A percentile compares a stretch with the other conserved stretches of the same genome.
Evolutionary conservation across 2,329 filamentous ascomycete genomes (phyloP).

Genomic region (Aspergillus costaricaensis): DNA sequence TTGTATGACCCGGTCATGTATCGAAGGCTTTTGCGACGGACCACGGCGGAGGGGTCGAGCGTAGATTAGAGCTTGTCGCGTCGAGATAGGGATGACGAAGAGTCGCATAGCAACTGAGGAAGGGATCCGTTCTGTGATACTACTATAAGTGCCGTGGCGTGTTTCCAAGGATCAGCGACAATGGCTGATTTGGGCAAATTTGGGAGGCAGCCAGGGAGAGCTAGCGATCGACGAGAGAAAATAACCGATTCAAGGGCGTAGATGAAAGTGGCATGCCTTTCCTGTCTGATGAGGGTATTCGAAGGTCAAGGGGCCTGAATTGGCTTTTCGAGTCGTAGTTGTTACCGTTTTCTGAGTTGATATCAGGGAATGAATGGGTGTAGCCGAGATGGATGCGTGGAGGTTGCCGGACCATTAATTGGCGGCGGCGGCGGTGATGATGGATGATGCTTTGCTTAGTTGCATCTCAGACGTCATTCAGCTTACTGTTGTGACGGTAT

Average conservation of each 20-base stretch:
- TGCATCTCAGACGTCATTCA: constrained; percentile 16
- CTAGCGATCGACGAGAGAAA: constrained; percentile 26
- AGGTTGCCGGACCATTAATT: background rate
- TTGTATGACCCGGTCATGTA: constrained; percentile 68
- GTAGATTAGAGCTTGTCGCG: constrained; percentile 86
- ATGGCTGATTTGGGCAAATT: constrained; percentile 12
- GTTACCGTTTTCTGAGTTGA: background rate
- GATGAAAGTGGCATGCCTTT: constrained; percentile 27
- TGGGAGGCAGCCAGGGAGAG: constrained; percentile 13
- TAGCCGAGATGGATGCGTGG: background rate
- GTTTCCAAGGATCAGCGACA: constrained; percentile 1
- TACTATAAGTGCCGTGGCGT: background rate
- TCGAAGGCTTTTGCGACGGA: constrained; percentile 55
- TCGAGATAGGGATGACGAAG: constrained; percentile 91
- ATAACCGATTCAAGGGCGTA: constrained; percentile 19
- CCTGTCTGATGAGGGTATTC: background rate
- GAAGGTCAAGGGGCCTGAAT: background rate
- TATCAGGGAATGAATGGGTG: background rate
- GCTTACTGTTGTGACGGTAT: background rate
- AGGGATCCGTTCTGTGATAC: background rate
- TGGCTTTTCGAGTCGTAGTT: background rate
- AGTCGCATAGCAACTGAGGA: constrained; percentile 69
- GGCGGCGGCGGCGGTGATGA: background rate
- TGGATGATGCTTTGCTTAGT: background rate
- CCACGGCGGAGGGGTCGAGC: constrained; percentile 72